These are phyloP conservation scores for Casuarina equisetifolia DNA, from an alignment of 306 rosid genomes.

Conservation along the genomic window DNA sequence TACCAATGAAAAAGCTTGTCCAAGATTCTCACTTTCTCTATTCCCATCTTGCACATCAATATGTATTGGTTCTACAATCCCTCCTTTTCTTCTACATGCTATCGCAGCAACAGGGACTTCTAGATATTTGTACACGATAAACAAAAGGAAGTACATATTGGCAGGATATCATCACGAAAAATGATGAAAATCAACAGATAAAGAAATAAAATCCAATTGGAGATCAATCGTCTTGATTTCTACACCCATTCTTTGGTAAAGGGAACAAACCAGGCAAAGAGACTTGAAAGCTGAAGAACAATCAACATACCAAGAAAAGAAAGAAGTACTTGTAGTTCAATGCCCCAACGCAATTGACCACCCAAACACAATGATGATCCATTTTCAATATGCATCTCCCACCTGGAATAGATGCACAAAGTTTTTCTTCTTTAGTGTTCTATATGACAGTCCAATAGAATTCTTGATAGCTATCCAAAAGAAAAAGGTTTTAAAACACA, in stretches of 20 bases:
- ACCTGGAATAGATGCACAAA: conserved; percentile 43
- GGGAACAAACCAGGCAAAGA: conserved; percentile 6
- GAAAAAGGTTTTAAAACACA: conserved; percentile 2
- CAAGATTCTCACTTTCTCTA: too few relatives aligned
- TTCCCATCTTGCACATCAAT: background rate
- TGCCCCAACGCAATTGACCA: conserved; percentile 81
- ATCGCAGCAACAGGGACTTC: background rate
- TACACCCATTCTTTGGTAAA: background rate
- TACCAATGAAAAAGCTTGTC: background rate
- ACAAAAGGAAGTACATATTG: background rate
- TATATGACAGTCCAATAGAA: background rate
- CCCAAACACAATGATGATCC: conserved; percentile 92
- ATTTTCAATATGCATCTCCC: conserved; percentile 76
- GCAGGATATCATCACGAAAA: background rate
- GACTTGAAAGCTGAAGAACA: background rate
- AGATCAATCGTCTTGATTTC: background rate
- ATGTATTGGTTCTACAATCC: background rate
- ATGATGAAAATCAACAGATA: background rate
- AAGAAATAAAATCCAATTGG: background rate
- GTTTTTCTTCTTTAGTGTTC: conserved; percentile 16
- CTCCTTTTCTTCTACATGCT: background rate
- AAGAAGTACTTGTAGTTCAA: conserved; percentile 74
- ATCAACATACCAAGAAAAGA: conserved; percentile 66
- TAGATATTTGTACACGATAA: background rate
- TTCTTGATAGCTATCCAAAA: background rate